Evolutionary conservation across 495 filamentous ascomycete genomes (phyloP), one percentile per base, ranked within the genome.

Genomic region (Parmelia sp.): DNA sequence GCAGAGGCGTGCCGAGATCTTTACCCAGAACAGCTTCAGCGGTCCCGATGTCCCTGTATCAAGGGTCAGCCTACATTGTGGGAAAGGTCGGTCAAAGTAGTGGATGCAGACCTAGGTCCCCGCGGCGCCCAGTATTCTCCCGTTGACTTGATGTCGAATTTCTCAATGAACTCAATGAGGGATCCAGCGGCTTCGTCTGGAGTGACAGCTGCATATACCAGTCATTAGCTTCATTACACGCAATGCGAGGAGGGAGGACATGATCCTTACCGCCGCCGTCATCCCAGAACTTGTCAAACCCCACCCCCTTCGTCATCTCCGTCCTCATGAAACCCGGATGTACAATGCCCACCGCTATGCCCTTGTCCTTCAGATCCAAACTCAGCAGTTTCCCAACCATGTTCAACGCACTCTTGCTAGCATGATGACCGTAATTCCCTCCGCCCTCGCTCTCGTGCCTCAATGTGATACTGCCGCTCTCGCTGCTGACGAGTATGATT

Each of bases 301-400:
- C 87, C 33, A 90, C 87, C 4, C 81, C 75, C 66, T 78, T 82
- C 9, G 87, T 89, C 85, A 89, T 88, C 69, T 89, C 85, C 23
- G 87, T 90, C 57, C 87, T 75, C 86, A 91, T 88, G 71, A 90
- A 90, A 0, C 87, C 86, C 6, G 88, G 87, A 72, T 91, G 88
- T 25, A 90, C 78, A 58, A 90, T 75, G 9, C 80, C 85, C 12
- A 91, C 83, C 3, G 86, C 79, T 58, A 91, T 79, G 0, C 80
- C 83, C 49, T 84, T 76, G 0, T 81, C 77, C 71, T 86, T 85
- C 27, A 91, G 72, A 71, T 91, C 88, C 65, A 89, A 72, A 67
- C 82, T 84, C 40, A 91, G 71, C 53, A 91, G 76, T 69, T 87
- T 88, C 6, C 86, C 88, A 7, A 85, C 84, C 88, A 91, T 91